These are phyloP conservation scores for Apiotrichum mycotoxinovorans DNA, from an alignment of 1,284 basidiomycete species.

Conservation along the genomic window DNA sequence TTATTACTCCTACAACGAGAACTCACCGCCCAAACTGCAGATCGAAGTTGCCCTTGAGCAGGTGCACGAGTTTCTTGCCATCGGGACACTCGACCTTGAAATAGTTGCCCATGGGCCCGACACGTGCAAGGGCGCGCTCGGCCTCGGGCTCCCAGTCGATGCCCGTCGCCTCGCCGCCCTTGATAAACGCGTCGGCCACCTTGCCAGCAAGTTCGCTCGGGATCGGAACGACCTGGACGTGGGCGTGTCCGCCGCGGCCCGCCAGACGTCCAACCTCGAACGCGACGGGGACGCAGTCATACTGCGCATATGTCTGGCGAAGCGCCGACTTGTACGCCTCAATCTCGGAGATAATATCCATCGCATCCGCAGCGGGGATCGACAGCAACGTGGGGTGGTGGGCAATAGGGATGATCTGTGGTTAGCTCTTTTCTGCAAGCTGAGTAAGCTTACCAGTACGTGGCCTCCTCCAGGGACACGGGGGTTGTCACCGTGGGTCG, in stretches of 20 bases:
- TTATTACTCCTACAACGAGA: neutral
- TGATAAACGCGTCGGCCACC: slow-evolving; percentile 67
- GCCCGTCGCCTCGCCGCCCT: slow-evolving; percentile 62
- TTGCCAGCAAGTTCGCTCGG: slow-evolving; percentile 61
- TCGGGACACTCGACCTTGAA: slow-evolving; percentile 86
- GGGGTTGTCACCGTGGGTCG: slow-evolving; percentile 57
- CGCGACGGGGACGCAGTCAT: slow-evolving; percentile 65
- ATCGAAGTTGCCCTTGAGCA: slow-evolving; percentile 77
- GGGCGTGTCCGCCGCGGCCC: slow-evolving; percentile 87
- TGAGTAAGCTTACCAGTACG: slow-evolving; percentile 59
- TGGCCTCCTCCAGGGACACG: slow-evolving; percentile 88
- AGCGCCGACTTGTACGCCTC: slow-evolving; percentile 76
- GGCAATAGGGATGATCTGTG: slow-evolving; percentile 69
- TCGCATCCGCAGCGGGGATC: slow-evolving; percentile 70
- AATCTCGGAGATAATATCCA: slow-evolving; percentile 73
- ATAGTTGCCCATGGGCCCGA: slow-evolving; percentile 61
- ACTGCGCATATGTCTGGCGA: slow-evolving; percentile 65
- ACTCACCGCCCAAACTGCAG: slow-evolving; percentile 87
- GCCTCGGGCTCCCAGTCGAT: slow-evolving; percentile 64
- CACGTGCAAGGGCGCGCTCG: slow-evolving; percentile 59
- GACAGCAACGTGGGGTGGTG: slow-evolving; percentile 63
- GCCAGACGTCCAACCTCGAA: slow-evolving; percentile 84
- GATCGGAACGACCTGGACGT: slow-evolving; percentile 80
- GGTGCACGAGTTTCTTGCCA: slow-evolving; percentile 77
- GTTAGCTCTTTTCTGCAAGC: neutral